Percentiles rank a stretch among this genome's conserved stretches.
Evolutionary conservation across 2,329 filamentous ascomycete genomes (phyloP).

Genomic region (Mariannaea sp.): DNA sequence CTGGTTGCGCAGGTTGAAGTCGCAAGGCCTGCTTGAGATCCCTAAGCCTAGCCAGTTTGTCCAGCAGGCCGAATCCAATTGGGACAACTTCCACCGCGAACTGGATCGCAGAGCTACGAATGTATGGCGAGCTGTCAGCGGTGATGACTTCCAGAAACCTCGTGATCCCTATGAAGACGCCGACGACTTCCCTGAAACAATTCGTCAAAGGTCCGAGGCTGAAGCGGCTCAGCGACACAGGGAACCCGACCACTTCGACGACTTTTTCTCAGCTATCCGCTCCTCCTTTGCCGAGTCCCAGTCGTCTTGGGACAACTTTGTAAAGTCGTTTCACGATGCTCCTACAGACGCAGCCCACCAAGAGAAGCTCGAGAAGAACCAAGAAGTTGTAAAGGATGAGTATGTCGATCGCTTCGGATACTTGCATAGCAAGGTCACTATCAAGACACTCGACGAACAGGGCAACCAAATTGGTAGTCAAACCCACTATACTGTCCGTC

Average conservation of each 20-base stretch:
- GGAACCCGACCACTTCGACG: conserved; percentile 45
- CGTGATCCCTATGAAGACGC: conserved; percentile 19
- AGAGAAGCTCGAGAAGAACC: conserved; percentile 32
- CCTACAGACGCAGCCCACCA: conserved; percentile 18
- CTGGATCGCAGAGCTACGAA: conserved; percentile 38
- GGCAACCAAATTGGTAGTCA: conserved; percentile 48
- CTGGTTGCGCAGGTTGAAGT: conserved; percentile 48
- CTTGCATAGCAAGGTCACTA: conserved; percentile 48
- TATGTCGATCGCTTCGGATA: conserved; percentile 51
- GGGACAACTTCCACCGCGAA: conserved; percentile 40
- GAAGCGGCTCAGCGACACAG: conserved; percentile 15
- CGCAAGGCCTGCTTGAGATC: conserved; percentile 45
- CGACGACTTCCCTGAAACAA: conserved; percentile 15
- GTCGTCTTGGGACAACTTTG: conserved; percentile 48
- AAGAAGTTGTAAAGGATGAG: conserved; percentile 47
- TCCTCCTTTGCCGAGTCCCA: conserved; percentile 45
- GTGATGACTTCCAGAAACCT: conserved; percentile 19
- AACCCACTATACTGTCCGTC: conserved; percentile 43
- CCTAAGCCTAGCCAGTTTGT: conserved; percentile 30
- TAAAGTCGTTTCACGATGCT: conserved; percentile 42
- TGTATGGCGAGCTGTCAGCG: conserved; percentile 34
- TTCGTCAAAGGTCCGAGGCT: conserved; percentile 11
- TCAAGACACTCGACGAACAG: conserved; percentile 47
- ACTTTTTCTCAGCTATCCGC: conserved; percentile 47
- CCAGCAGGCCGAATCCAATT: conserved; percentile 29